Percentiles rank a stretch among this genome's conserved stretches.
These are phyloP conservation scores for Ochetophila trinervis DNA, from an alignment of 306 rosid genomes.

Conservation along the genomic window DNA sequence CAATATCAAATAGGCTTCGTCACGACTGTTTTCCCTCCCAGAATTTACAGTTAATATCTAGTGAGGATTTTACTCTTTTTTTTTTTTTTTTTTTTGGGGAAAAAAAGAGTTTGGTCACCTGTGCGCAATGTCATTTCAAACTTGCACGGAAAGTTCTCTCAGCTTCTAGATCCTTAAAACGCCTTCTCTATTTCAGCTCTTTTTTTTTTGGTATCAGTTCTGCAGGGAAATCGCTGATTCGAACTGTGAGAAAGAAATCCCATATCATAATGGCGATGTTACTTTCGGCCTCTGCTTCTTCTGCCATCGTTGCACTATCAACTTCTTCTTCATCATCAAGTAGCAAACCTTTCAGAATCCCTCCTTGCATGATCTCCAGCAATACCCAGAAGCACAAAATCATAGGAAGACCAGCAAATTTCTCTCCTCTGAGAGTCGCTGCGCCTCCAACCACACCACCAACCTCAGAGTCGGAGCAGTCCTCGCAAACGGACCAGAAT, in stretches of 20 bases:
- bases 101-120: too few relatives aligned
- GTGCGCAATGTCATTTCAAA: constrained; percentile 29
- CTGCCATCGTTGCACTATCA: constrained; percentile 33
- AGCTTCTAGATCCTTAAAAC: too few relatives aligned
- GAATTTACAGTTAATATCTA: too few relatives aligned
- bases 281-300: constrained; percentile 43
- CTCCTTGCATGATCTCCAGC: constrained; percentile 31
- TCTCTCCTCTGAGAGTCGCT: constrained; percentile 52
- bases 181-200: background rate
- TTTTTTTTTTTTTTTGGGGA: too few relatives aligned
- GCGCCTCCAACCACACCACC: constrained; percentile 50
- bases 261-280: constrained; percentile 50
- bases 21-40: too few relatives aligned
- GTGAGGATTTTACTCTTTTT: too few relatives aligned
- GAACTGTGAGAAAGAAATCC: background rate
- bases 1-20: too few relatives aligned
- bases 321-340: constrained; percentile 28
- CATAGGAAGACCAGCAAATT: constrained; percentile 21
- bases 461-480: constrained; percentile 36
- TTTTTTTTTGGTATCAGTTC: background rate
- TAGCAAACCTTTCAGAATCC: constrained; percentile 29
- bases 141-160: constrained; percentile 48
- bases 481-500: constrained; percentile 17
- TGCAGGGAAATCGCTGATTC: background rate
- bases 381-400: constrained; percentile 11